Evolutionary conservation across 352 stramenopile species (phyloP), one percentile per base, ranked within the genome.

Genomic region (Elongisporangium anandrum): DNA sequence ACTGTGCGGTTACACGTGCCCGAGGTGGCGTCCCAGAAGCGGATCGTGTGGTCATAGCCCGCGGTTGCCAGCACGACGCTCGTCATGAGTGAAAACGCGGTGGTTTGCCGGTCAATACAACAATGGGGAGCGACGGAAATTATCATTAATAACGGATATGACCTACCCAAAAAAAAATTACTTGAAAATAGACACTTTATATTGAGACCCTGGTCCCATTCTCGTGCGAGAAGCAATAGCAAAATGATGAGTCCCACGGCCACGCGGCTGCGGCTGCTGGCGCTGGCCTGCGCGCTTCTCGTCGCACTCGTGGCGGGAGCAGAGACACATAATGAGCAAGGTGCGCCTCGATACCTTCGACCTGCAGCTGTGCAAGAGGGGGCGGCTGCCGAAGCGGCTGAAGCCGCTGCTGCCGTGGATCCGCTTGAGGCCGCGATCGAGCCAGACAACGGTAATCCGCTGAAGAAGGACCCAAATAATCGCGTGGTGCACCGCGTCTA

Each of bases 1-100:
- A 99, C 81, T 5, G 96, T 98, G 55, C 96, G 87, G 54, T 93
- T 96, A 75, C 96, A 99, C 21, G 95, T 97, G 26, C 96, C 95
- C 15, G 86, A 97, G 0, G 96, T 91, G 15, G 97, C 95, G 61
- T 99, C 96, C 97, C 97, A 99, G 82, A 99, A 99, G 63, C 96
- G 83, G 66, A 99, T 99, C 62, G 97, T 99, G 79, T 99, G 94
- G 79, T 99, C 97, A 69, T 98, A 99, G 12, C 96, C 96, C 39
- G 92, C 96, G 12, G 96, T 99, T 50, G 95, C 96, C 51, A 99
- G 75, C 68, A 99, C 97, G 4, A 99, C 97, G 57, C 81, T 81
- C 10, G 82, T 75, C 85, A 95, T 95, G 21, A 58, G 24, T 20
- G 52, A 63, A 57, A 49, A 50, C 21, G 20, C 29, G 24, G 13